Evolutionary conservation across 257 asterid genomes (phyloP).

Genomic region (Marsdenia floribunda): DNA sequence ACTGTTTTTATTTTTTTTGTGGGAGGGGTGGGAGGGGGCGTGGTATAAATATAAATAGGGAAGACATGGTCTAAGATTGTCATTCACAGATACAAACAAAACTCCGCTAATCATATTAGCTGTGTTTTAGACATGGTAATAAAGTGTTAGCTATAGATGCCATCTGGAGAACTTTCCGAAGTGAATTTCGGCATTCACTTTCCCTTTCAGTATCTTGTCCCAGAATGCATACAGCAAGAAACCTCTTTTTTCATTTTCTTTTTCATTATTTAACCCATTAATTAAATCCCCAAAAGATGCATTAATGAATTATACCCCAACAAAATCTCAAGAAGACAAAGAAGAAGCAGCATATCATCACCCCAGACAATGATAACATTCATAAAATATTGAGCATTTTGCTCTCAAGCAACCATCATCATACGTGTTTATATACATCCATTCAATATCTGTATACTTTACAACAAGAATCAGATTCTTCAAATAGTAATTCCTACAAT

Average conservation of each 20-base stretch:
- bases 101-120: no score
- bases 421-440: background rate
- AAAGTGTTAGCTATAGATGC: background rate
- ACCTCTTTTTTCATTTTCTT: background rate
- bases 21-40: no score
- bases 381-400: background rate
- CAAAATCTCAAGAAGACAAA: background rate
- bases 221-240: background rate
- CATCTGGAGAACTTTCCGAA: background rate
- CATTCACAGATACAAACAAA: no score
- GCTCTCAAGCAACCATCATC: background rate
- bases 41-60: background rate
- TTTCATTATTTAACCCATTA: no score
- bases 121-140: background rate
- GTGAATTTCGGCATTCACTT: background rate
- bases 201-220: background rate
- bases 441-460: background rate
- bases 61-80: background rate
- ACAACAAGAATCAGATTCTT: background rate
- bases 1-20: no score
- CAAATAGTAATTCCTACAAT: background rate
- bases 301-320: background rate
- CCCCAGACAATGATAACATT: background rate
- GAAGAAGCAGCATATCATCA: background rate
- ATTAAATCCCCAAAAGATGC: no score